Evolutionary conservation across 495 filamentous ascomycete genomes (phyloP).

Genomic region (Pyronema domesticum): DNA sequence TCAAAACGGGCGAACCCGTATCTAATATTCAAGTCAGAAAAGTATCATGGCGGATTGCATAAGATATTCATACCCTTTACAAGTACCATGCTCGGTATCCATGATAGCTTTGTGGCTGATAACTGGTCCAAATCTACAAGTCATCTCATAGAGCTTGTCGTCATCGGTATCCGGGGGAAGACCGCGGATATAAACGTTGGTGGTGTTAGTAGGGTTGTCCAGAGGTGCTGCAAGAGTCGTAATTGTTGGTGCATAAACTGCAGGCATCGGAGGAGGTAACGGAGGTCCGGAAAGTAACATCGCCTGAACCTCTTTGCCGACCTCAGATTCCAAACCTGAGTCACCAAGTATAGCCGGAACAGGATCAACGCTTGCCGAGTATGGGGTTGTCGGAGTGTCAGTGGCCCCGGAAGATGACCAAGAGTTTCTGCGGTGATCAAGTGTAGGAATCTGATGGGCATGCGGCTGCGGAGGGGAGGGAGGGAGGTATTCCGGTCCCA

Average conservation of each 20-base stretch:
- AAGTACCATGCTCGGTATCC: conserved; percentile 70
- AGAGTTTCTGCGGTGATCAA: conserved; percentile 20
- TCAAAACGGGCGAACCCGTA: conserved; percentile 94
- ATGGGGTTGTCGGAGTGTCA: conserved; percentile 17
- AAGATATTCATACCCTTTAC: conserved; percentile 61
- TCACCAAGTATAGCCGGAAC: conserved; percentile 18
- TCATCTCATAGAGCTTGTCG: conserved; percentile 66
- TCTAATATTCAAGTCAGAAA: conserved; percentile 28
- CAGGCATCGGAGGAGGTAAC: conserved; percentile 79
- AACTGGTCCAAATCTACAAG: conserved; percentile 71
- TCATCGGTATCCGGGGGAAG: conserved; percentile 89
- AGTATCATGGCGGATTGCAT: conserved; percentile 3
- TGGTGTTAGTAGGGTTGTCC: conserved; percentile 72
- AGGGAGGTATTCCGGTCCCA: conserved; percentile 8
- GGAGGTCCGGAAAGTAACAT: conserved; percentile 56
- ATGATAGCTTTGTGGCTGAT: conserved; percentile 95
- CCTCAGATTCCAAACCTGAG: not conserved
- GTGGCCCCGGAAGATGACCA: conserved; percentile 21
- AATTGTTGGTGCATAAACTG: conserved; percentile 58
- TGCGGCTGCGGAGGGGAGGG: conserved; percentile 14
- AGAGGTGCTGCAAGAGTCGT: conserved; percentile 75
- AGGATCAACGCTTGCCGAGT: conserved; percentile 8
- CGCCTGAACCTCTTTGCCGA: conserved; percentile 48
- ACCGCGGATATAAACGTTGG: conserved; percentile 93
- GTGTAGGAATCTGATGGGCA: conserved; percentile 5